Conservation (phyloP, 306 rosid species). For the Bauhinia variegata region DNA sequence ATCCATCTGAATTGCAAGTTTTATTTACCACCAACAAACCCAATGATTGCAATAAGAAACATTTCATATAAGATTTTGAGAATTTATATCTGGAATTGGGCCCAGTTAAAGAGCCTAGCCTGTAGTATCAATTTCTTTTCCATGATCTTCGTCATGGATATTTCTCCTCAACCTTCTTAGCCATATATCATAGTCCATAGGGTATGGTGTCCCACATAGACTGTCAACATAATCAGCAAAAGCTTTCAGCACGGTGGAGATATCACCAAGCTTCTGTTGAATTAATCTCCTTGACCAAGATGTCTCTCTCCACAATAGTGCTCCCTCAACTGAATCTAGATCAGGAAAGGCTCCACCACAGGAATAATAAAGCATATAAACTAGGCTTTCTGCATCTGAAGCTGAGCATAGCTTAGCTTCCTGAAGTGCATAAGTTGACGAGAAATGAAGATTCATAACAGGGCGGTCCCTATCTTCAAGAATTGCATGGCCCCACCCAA, state of each 20-base stretch:
- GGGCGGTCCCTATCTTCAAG: constrained; percentile 98
- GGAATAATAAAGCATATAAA: constrained; percentile 86
- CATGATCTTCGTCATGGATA: constrained; percentile 73
- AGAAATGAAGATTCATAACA: constrained; percentile 90
- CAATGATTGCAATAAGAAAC: constrained; percentile 36
- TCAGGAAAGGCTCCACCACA: constrained; percentile 82
- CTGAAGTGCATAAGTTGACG: constrained; percentile 91
- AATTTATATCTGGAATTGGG: constrained; percentile 33
- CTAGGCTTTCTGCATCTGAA: constrained; percentile 97
- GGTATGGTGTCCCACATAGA: constrained; percentile 96
- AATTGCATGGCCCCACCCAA: constrained; percentile 97
- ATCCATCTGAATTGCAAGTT: constrained; percentile 34
- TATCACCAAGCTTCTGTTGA: constrained; percentile 94
- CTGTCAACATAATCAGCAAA: constrained; percentile 96
- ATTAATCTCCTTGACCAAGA: constrained; percentile 92
- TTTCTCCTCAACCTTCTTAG: constrained; percentile 84
- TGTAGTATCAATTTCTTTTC: constrained; percentile 74
- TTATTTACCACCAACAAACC: constrained; percentile 45
- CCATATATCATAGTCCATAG: constrained; percentile 92
- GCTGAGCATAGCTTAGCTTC: constrained; percentile 96
- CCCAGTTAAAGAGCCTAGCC: constrained; percentile 49
- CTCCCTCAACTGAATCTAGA: constrained; percentile 94
- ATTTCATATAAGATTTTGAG: constrained; percentile 31
- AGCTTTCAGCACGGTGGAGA: constrained; percentile 87
- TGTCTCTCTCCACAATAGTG: constrained; percentile 90